phyloP scores from a whole-genome alignment of 139 green algal species.

The Chlorella sp. region DNA sequence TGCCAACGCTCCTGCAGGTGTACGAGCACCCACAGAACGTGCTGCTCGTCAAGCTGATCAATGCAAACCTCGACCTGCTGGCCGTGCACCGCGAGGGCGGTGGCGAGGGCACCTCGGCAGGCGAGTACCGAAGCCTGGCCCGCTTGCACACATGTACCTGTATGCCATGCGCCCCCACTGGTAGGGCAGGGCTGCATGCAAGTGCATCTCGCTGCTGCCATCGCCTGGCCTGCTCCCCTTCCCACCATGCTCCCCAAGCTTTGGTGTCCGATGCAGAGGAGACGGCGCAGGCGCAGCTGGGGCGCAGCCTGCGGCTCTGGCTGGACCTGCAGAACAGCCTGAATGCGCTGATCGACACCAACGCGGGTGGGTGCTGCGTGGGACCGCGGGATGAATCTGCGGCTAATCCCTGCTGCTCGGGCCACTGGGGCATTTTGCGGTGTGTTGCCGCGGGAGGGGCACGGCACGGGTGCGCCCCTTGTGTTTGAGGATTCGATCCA shows the following conservation, averaged over 20 bases:
- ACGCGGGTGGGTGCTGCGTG: constrained; percentile 68
- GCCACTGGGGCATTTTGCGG: too few relatives aligned
- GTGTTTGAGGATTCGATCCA: too few relatives aligned
- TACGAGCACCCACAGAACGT: constrained; percentile 97
- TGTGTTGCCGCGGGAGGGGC: too few relatives aligned
- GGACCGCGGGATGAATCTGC: too few relatives aligned
- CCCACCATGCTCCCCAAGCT: not conserved
- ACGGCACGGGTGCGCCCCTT: too few relatives aligned
- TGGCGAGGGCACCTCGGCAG: not conserved
- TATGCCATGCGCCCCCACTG: not conserved
- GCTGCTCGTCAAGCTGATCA: constrained; percentile 77
- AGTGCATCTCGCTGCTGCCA: not conserved
- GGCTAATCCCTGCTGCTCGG: too few relatives aligned
- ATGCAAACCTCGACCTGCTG: constrained; percentile 78
- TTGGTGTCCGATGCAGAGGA: not conserved
- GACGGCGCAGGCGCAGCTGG: constrained; percentile 50
- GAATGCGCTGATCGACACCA: constrained; percentile 89
- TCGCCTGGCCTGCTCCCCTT: not conserved
- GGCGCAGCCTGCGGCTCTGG: constrained; percentile 70
- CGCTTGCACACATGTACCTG: too few relatives aligned
- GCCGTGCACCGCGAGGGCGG: not conserved
- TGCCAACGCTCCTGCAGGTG: not conserved
- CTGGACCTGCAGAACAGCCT: constrained; percentile 88
- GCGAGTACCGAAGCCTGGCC: not conserved
- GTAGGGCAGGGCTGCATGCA: not conserved